These are phyloP conservation scores for Zymoseptoria tritici DNA, from an alignment of 2,329 filamentous ascomycete species.

Conservation along the genomic window DNA sequence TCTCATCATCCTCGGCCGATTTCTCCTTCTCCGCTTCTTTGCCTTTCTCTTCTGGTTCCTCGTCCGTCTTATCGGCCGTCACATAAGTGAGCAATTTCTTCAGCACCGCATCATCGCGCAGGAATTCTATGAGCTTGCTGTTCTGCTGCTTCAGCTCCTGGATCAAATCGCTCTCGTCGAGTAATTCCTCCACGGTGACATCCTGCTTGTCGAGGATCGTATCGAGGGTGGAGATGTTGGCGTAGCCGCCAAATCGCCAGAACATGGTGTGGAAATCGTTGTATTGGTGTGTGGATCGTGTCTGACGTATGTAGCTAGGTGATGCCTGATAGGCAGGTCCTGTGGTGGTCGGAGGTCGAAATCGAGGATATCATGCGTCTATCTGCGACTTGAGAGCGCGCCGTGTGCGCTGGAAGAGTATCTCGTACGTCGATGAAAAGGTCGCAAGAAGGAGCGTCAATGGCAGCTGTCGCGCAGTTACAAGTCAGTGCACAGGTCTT, in stretches of 20 bases:
- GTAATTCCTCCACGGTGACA: conserved; percentile 88
- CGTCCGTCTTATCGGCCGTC: conserved; percentile 61
- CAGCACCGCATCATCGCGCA: conserved; percentile 79
- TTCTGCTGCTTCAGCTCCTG: conserved; percentile 98
- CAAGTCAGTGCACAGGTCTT: neutral
- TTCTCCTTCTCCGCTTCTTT: conserved; percentile 36
- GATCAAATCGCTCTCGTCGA: conserved; percentile 92
- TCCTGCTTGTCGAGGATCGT: conserved; percentile 92
- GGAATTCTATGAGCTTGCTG: conserved; percentile 90
- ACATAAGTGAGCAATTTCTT: conserved; percentile 86
- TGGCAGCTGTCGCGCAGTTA: neutral
- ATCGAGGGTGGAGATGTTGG: conserved; percentile 94
- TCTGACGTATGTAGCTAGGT: conserved; percentile 1
- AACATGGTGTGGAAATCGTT: conserved; percentile 66
- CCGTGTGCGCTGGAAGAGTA: neutral
- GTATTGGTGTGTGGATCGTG: neutral
- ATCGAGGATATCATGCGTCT: conserved; percentile 14
- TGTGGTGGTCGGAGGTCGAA: conserved; percentile 5
- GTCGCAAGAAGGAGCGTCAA: neutral
- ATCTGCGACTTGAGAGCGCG: neutral
- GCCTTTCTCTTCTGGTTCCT: conserved; percentile 29
- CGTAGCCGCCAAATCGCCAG: conserved; percentile 98
- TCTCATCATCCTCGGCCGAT: conserved; percentile 45
- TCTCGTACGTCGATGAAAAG: neutral
- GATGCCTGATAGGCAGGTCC: conserved; percentile 6